A percentile compares a stretch with the other conserved stretches of the same genome.
phyloP scores from a whole-genome alignment of 352 stramenopile genomes.

The Phytophthora lateralis region DNA sequence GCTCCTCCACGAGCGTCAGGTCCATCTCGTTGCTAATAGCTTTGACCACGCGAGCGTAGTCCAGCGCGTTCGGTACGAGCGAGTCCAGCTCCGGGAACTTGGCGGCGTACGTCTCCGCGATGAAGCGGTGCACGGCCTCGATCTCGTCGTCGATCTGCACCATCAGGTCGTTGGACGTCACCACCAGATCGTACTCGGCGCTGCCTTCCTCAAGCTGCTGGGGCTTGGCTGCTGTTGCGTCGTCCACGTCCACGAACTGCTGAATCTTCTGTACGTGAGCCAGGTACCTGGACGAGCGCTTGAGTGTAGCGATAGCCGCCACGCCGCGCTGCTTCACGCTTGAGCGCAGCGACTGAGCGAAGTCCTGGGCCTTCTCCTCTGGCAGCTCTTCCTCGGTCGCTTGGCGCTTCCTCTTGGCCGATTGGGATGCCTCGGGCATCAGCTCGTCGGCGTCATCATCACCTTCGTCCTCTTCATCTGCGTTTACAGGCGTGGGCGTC shows the following conservation, averaged over 20 bases:
- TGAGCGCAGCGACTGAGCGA: conserved; percentile 46
- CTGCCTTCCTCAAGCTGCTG: conserved; percentile 65
- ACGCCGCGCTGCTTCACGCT: conserved; percentile 62
- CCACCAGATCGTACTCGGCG: conserved; percentile 81
- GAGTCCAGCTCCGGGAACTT: conserved; percentile 97
- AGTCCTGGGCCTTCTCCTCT: conserved; percentile 32
- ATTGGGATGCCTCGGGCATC: conserved; percentile 16
- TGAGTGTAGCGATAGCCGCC: conserved; percentile 67
- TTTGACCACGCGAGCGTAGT: conserved; percentile 94
- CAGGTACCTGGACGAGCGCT: conserved; percentile 74
- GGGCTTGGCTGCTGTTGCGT: conserved; percentile 28
- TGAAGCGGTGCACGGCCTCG: conserved; percentile 87
- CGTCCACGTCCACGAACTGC: conserved; percentile 46
- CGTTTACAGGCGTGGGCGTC: conserved; percentile 14
- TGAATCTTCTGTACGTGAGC: conserved; percentile 76
- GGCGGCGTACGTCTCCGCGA: conserved; percentile 90
- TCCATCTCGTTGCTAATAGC: conserved; percentile 94
- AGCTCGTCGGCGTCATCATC: conserved; percentile 25
- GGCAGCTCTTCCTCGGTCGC: conserved; percentile 20
- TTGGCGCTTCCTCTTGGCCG: conserved; percentile 31
- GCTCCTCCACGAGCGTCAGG: conserved; percentile 84
- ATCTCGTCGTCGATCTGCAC: conserved; percentile 95
- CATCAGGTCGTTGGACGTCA: conserved; percentile 94
- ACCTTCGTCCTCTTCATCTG: conserved; percentile 20
- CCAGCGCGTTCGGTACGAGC: conserved; percentile 90